Base-by-base conservation (phyloP, 2,329 filamentous ascomycete species). In the Chrysosporium keratinophilum region DNA sequence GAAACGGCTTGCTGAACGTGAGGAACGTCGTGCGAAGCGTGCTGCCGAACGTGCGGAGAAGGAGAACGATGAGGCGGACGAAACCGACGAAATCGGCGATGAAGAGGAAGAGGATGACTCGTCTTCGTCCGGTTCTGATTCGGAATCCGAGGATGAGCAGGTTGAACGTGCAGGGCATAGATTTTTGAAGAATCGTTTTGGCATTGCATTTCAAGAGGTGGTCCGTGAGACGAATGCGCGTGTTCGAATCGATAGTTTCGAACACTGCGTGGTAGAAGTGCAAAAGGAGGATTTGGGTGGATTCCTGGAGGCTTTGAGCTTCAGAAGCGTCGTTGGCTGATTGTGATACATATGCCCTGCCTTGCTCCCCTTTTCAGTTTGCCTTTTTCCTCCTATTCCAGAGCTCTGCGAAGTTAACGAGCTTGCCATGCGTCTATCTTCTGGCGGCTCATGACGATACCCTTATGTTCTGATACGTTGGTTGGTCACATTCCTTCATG, bases 191-290 rank as follows among this genome's bases (percentile, higher is more conserved):
- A 98, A 97, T 70, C 82, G 86, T 48, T 98, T 98, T 64, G 93
- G 93, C 6, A 89, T 85, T 63, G 91, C 93, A 2, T 98, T 98
- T 69, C 89, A 96, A 67, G 89, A 95, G 65, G 93, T 97, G 0
- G 87, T 95, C 1, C 81, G 85, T 50, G 88, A 96, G 74, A 97
- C 91, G 14, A 93, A 84, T 56, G 88, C 91, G 0, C 75, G 90
- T 14, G 89, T 97, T 17, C 77, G 89, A 56, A 94, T 96, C 65
- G 93, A 98, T 70, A 94, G 87, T 68, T 98, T 98, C 64, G 93
- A 98, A 71, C 88, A 95, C 68, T 95, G 88, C 64, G 93, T 97
- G 6, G 90, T 97, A 45, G 93, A 98, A 68, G 91, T 98, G n/a
- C 84, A 84, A 71, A 96, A 95, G 74, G 93, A 97, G 66, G 93